These are phyloP conservation scores for Flaveria bidentis DNA, from an alignment of 129 eudicot species.

Conservation along the genomic window DNA sequence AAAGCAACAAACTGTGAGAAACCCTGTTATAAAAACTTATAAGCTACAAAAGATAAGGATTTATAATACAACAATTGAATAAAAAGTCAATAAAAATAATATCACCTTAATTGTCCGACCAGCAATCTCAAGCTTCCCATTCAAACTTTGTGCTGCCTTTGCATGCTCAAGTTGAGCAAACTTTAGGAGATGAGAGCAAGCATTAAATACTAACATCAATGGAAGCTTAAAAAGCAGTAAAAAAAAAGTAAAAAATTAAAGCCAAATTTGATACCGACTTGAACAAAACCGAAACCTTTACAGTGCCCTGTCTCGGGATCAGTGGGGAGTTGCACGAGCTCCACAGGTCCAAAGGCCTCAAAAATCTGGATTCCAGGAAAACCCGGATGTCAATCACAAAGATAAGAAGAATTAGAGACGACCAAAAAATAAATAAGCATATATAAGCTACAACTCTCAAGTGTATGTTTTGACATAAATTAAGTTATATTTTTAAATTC, in stretches of 20 bases:
- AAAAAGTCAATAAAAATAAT: background rate
- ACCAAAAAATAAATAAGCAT: background rate
- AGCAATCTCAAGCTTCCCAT: constrained; percentile 85
- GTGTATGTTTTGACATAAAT: background rate
- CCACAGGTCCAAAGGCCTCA: constrained; percentile 94
- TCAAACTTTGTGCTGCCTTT: constrained; percentile 84
- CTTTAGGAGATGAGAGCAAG: constrained; percentile 26
- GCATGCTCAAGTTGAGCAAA: constrained; percentile 86
- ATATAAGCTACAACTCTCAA: background rate
- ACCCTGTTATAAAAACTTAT: background rate
- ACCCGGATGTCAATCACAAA: background rate
- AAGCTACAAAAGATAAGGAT: background rate
- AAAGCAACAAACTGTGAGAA: background rate
- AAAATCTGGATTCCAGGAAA: constrained; percentile 48
- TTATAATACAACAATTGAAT: background rate
- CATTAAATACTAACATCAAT: background rate
- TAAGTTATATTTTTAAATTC: background rate
- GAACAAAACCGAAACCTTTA: constrained; percentile 92
- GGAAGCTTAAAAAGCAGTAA: background rate
- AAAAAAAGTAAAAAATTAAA: background rate
- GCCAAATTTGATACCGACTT: constrained; percentile 49
- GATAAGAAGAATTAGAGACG: background rate
- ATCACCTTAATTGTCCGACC: constrained; percentile 84
- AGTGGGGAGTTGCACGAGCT: constrained; percentile 84
- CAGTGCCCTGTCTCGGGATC: constrained; percentile 92